phyloP scores from a whole-genome alignment of 2,329 filamentous ascomycete genomes.

The Apiospora malaysiana region DNA sequence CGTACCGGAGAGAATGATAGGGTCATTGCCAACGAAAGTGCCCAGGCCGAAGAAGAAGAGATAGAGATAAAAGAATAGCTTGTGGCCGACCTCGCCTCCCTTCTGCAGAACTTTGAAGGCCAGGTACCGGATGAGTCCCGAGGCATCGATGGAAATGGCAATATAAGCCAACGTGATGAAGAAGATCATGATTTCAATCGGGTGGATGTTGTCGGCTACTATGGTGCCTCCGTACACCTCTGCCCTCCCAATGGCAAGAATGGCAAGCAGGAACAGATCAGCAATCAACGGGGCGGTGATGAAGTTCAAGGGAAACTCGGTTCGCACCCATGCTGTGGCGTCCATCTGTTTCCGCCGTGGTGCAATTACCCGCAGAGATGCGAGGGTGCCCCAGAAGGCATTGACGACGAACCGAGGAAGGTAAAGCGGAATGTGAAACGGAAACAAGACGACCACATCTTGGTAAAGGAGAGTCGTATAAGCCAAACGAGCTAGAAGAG shows the following conservation, averaged over 20 bases:
- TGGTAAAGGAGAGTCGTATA: neutral
- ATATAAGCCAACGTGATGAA: constrained; percentile 78
- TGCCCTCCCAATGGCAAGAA: constrained; percentile 67
- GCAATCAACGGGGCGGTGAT: constrained; percentile 74
- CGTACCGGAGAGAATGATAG: constrained; percentile 76
- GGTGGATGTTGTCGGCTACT: constrained; percentile 68
- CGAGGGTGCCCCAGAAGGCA: constrained; percentile 49
- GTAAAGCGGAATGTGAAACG: constrained; percentile 68
- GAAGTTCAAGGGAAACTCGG: constrained; percentile 71
- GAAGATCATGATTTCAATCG: constrained; percentile 76
- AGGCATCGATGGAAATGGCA: constrained; percentile 78
- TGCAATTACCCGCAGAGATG: constrained; percentile 56
- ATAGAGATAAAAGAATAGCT: constrained; percentile 76
- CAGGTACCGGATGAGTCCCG: constrained; percentile 72
- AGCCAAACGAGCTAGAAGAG: constrained; percentile 19
- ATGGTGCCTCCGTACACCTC: constrained; percentile 74
- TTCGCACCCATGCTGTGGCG: constrained; percentile 50
- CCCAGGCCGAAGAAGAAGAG: constrained; percentile 73
- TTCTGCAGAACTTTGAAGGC: constrained; percentile 74
- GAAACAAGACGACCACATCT: constrained; percentile 75
- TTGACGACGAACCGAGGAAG: constrained; percentile 59
- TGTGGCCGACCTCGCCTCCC: constrained; percentile 70
- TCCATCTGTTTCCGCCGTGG: constrained; percentile 37
- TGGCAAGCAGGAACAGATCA: constrained; percentile 74
- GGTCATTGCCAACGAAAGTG: constrained; percentile 75